Conservation (phyloP, 2,329 filamentous ascomycete genomes). For the Leptographium wingfieldii region DNA sequence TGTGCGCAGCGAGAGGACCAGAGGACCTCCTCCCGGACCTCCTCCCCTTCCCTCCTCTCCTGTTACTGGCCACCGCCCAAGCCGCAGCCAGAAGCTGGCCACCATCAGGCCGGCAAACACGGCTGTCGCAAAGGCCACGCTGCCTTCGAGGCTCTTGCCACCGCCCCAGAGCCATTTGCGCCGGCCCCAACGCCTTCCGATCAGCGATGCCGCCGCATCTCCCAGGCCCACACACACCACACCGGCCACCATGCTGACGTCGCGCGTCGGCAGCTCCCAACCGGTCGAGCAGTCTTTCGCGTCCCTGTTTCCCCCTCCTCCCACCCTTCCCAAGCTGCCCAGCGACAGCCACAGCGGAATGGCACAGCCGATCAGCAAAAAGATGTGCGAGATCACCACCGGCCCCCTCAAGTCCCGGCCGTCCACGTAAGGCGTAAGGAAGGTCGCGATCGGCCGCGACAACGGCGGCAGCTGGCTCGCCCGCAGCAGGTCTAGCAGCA, state of each 20-base stretch:
- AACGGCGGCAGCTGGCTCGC: conserved; percentile 86
- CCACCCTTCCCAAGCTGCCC: conserved; percentile 52
- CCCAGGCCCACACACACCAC: conserved; percentile 92
- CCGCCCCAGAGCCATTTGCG: conserved; percentile 95
- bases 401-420: conserved; percentile 85
- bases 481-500: conserved; percentile 78
- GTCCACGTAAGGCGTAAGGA: conserved; percentile 88
- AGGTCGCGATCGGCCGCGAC: conserved; percentile 71
- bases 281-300: neutral
- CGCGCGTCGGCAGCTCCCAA: conserved; percentile 64
- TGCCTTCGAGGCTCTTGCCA: conserved; percentile 88
- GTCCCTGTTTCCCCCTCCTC: conserved; percentile 27
- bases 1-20: neutral
- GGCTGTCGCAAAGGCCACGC: conserved; percentile 65
- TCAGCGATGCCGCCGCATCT: conserved; percentile 81
- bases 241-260: conserved; percentile 83
- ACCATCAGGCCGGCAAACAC: conserved; percentile 63
- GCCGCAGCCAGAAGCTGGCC: conserved; percentile 59
- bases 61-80: conserved; percentile 54
- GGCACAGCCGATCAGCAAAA: conserved; percentile 86
- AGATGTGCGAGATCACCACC: conserved; percentile 92
- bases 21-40: neutral
- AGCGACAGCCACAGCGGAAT: conserved; percentile 87
- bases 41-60: neutral
- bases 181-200: conserved; percentile 75